Evolutionary conservation across 164 flowering plant genomes (phyloP), one percentile per base, ranked within the genome.

Genomic region (Magnolia sinica): DNA sequence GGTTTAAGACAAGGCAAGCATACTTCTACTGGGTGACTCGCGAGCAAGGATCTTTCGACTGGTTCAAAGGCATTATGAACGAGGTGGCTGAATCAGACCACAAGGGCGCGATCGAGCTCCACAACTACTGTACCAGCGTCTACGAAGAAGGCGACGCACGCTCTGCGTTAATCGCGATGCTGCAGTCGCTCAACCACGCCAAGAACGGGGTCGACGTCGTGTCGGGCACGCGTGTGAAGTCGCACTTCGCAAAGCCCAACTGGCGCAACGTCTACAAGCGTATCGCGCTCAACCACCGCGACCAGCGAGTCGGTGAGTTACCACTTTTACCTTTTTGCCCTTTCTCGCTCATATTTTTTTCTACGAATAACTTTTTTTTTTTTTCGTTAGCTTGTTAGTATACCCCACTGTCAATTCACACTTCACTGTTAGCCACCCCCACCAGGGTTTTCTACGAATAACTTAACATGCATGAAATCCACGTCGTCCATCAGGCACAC

Each of bases 1-100:
- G 52, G 27, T 86, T 86, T 73, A 85, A 71, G 81, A 87, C 90
- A 11, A 79, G 72, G 61, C 85, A 82, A 51, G 91, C 89, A 1
- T 90, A 90, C 80, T 88, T 86, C 78, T 90, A 90, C n/a, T 90
- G 93, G 93, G 89, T 88, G 24, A 90, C 91, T 0, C 82, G 89
- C 74, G 93, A 90, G 64, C 91, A 88, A 73, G 90, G 87, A 0
- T 88, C 90, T 0, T 90, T 88, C 70, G 90, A 90, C 8, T 90
- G 93, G 93, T 90, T 90, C 74, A 88, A 82, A 76, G 89, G 85
- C 22, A 81, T 86, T 8, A 88, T 90, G 93, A 85, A 90, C 72
- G 93, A 90, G 52, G 90, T 88, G 29, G 87, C 91, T 0, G 87
- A 85, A 64, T n/a, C 74, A 68, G 90, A 89, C 78, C 71, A 77